Conservation (phyloP, 2,329 filamentous ascomycete genomes). For the Blastomyces percursus region DNA sequence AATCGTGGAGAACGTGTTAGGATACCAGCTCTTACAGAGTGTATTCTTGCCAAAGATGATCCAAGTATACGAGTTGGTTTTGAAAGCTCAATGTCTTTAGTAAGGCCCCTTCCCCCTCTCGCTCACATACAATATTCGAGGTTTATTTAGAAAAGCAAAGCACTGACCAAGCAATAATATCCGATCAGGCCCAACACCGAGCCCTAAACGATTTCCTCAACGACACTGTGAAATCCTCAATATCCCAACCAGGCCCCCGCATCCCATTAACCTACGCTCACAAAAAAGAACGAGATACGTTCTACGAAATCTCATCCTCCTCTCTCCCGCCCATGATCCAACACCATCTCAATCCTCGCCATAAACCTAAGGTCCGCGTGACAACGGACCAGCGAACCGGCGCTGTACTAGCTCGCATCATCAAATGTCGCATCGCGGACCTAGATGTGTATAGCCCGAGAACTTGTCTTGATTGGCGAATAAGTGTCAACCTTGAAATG, state of each 20-base stretch:
- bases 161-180: slow-evolving; percentile 13
- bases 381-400: slow-evolving; percentile 64
- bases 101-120: slow-evolving; percentile 34
- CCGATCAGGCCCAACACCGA: slow-evolving; percentile 60
- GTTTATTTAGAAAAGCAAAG: neutral
- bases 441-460: slow-evolving; percentile 75
- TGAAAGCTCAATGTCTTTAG: slow-evolving; percentile 81
- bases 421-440: slow-evolving; percentile 82
- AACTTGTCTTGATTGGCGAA: slow-evolving; percentile 73
- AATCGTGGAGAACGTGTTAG: slow-evolving; percentile 58
- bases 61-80: slow-evolving; percentile 52
- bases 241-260: slow-evolving; percentile 28
- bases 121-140: neutral
- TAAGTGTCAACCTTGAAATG: slow-evolving; percentile 93
- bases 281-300: slow-evolving; percentile 69
- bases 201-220: slow-evolving; percentile 80
- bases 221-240: slow-evolving; percentile 46
- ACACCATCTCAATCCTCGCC: slow-evolving; percentile 47
- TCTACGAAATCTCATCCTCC: slow-evolving; percentile 60
- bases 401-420: slow-evolving; percentile 65
- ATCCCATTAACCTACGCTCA: slow-evolving; percentile 62
- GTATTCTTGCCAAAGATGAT: slow-evolving; percentile 51
- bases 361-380: slow-evolving; percentile 57
- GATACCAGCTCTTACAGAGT: slow-evolving; percentile 59
- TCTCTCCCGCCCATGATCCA: slow-evolving; percentile 55